Percentiles rank a stretch among this genome's conserved stretches.
phyloP scores from a whole-genome alignment of 768 basidiomycete genomes.

The Multifurca ochricompacta region DNA sequence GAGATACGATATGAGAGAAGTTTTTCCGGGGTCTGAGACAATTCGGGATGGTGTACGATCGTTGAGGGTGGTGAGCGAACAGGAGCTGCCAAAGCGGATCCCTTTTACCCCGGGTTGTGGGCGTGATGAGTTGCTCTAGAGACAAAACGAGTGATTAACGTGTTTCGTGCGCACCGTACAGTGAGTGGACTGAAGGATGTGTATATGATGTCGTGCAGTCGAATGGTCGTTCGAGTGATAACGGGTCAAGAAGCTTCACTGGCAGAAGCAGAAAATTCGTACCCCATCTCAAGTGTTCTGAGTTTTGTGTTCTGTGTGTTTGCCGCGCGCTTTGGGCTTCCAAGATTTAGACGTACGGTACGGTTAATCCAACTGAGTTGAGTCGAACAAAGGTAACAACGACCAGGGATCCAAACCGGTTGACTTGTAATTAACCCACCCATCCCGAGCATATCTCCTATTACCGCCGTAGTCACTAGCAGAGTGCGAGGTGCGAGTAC shows the following conservation, averaged over 20 bases:
- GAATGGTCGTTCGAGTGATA: too few species aligned
- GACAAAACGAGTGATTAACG: not conserved
- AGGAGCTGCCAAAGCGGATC: not conserved
- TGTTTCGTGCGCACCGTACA: too few species aligned
- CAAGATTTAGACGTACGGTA: not conserved
- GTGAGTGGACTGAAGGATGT: not conserved
- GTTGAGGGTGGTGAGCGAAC: not conserved
- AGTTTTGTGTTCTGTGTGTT: too few species aligned
- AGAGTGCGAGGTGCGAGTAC: too few species aligned
- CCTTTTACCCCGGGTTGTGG: conserved; percentile 1
- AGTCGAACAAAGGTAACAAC: not conserved
- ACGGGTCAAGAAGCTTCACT: not conserved
- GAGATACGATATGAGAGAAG: not conserved
- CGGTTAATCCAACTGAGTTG: conserved; percentile 5
- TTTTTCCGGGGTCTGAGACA: conserved; percentile 14
- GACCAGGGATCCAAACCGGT: too few species aligned
- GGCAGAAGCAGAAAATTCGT: not conserved
- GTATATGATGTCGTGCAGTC: not conserved
- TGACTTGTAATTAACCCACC: too few species aligned
- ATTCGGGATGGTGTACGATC: conserved; percentile 3
- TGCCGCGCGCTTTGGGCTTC: not conserved
- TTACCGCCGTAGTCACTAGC: too few species aligned
- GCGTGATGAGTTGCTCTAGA: not conserved
- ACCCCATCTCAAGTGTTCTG: not conserved
- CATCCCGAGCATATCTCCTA: too few species aligned